phyloP scores from a whole-genome alignment of 2,329 filamentous ascomycete genomes.

The Alternaria metachromatica region DNA sequence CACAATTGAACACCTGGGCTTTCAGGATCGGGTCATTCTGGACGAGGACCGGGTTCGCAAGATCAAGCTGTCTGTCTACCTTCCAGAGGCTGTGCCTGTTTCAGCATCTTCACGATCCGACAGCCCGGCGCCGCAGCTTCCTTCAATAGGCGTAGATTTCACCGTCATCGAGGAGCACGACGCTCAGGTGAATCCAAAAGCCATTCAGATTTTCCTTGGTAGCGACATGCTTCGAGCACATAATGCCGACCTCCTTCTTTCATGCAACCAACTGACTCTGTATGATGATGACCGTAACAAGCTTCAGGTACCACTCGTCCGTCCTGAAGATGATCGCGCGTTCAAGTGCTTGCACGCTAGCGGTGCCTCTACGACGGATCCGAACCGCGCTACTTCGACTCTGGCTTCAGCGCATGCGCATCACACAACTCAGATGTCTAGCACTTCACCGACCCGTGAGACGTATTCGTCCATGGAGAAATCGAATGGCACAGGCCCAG shows the following conservation, averaged over 20 bases:
- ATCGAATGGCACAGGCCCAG: constrained; percentile 18
- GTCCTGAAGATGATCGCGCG: constrained; percentile 82
- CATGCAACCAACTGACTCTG: constrained; percentile 85
- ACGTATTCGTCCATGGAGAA: constrained; percentile 10
- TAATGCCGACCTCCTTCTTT: constrained; percentile 90
- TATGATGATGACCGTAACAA: constrained; percentile 88
- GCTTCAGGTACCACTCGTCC: constrained; percentile 87
- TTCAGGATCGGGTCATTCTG: constrained; percentile 70
- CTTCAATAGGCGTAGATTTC: constrained; percentile 80
- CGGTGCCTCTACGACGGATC: constrained; percentile 10
- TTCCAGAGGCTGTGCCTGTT: constrained; percentile 86
- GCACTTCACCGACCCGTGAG: constrained; percentile 7
- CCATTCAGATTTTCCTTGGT: constrained; percentile 85
- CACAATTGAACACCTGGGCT: constrained; percentile 75
- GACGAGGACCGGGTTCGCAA: constrained; percentile 70
- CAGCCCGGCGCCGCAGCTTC: constrained; percentile 79
- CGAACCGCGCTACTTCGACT: constrained; percentile 1
- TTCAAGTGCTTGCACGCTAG: constrained; percentile 78
- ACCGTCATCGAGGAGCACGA: constrained; percentile 69
- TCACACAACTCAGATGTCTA: constrained; percentile 4
- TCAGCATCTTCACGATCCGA: constrained; percentile 75
- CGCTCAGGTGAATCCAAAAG: constrained; percentile 60
- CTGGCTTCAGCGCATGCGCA: constrained; percentile 6
- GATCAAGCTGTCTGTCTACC: constrained; percentile 81
- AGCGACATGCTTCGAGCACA: constrained; percentile 86